Conservation (phyloP, 2,329 filamentous ascomycete genomes). For the Cladosporium halotolerans region DNA sequence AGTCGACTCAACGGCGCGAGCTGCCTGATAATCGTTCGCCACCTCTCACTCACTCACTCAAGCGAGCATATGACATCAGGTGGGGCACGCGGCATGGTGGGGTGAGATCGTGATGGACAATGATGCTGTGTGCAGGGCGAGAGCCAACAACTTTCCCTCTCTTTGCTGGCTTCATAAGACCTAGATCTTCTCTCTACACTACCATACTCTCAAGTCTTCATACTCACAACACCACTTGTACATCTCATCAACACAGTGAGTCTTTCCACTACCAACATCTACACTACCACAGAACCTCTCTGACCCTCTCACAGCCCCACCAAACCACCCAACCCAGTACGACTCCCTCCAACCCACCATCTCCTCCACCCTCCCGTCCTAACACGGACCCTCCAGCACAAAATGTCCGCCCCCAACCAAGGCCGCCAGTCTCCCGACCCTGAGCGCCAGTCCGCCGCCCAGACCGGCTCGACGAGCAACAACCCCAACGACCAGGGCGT, state of each 20-base stretch:
- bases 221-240: neutral
- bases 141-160: no score
- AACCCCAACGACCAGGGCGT: slow-evolving; percentile 48
- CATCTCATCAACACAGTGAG: neutral
- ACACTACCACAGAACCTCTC: neutral
- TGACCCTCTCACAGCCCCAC: neutral
- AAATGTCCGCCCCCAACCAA: slow-evolving; percentile 58
- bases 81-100: slow-evolving; percentile 5
- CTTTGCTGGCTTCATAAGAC: neutral
- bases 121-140: neutral
- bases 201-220: neutral
- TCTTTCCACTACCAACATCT: neutral
- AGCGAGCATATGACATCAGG: slow-evolving; percentile 7
- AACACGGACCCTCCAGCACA: neutral
- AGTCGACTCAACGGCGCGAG: neutral
- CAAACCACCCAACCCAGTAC: neutral
- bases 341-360: neutral
- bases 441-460: slow-evolving; percentile 58
- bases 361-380: neutral
- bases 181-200: neutral
- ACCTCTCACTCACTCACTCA: neutral
- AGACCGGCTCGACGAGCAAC: slow-evolving; percentile 59
- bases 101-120: neutral
- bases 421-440: slow-evolving; percentile 75
- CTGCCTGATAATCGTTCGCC: neutral